Conservation (phyloP, 1,139 yeast genomes). For the Kurtzmaniella quercitrusa region DNA sequence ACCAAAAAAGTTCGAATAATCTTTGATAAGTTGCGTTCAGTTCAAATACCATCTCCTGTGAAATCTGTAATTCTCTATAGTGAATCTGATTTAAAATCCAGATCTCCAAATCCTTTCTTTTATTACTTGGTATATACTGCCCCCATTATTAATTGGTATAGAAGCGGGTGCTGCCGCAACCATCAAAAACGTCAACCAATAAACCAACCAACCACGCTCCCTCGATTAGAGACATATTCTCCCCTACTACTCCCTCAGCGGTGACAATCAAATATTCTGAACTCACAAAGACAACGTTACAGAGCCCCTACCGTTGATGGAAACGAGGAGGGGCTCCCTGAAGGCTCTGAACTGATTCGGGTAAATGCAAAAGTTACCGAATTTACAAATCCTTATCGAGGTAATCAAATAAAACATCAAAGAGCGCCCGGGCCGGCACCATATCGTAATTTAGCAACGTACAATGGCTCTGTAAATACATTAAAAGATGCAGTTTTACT, state of each 20-base stretch:
- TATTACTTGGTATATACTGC: background rate
- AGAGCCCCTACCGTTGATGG: background rate
- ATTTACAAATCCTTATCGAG: background rate
- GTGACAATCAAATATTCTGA: background rate
- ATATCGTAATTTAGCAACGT: constrained; percentile 31
- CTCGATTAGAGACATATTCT: background rate
- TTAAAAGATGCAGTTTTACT: constrained; percentile 55
- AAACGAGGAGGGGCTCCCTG: background rate
- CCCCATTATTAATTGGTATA: background rate
- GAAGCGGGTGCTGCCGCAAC: background rate
- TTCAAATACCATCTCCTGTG: too few relatives aligned
- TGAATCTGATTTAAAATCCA: too few relatives aligned
- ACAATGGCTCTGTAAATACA: constrained; percentile 49
- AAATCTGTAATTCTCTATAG: too few relatives aligned
- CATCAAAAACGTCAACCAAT: background rate
- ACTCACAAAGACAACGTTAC: background rate
- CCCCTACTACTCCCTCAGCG: too few relatives aligned
- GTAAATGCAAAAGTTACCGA: background rate
- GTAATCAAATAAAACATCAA: background rate
- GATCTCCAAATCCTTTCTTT: too few relatives aligned
- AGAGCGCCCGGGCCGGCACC: constrained; percentile 20
- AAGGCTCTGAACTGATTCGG: background rate
- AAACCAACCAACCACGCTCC: background rate
- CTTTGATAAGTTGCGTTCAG: too few relatives aligned
- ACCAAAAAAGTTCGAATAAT: too few relatives aligned